These are phyloP conservation scores for Serendipita vermifera DNA, from an alignment of 768 basidiomycete species.

Conservation along the genomic window DNA sequence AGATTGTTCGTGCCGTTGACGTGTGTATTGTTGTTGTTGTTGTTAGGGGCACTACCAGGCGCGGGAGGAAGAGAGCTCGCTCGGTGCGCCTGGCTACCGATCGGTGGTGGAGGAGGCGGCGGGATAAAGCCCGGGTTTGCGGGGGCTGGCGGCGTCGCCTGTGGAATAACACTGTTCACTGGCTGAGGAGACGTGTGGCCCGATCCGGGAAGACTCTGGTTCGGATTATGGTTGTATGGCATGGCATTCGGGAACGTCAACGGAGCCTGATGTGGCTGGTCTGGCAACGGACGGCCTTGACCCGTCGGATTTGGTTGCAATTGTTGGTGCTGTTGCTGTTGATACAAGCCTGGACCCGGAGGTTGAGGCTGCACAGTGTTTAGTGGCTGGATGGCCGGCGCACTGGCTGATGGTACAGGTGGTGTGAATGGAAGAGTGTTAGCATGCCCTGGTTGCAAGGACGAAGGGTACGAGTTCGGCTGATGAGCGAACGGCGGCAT, in stretches of 20 bases:
- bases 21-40: neutral
- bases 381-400: neutral
- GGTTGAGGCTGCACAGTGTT: slow-evolving; percentile 10
- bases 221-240: slow-evolving; percentile 2
- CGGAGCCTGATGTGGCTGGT: slow-evolving; percentile 4
- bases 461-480: neutral
- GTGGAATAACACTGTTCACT: neutral
- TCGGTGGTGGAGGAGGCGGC: slow-evolving; percentile 2
- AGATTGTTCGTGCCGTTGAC: neutral
- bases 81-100: slow-evolving; percentile 2
- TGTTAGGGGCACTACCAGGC: neutral
- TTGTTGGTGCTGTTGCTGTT: slow-evolving; percentile 11
- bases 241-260: neutral
- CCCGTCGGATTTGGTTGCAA: neutral
- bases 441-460: neutral
- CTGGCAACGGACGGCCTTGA: slow-evolving; percentile 11
- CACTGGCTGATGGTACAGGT: neutral
- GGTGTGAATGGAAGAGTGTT: neutral
- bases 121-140: neutral
- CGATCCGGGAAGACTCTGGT: neutral
- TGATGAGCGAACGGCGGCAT: slow-evolving; percentile 4
- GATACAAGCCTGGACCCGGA: slow-evolving; percentile 8
- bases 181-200: neutral
- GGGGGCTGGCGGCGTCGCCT: too few species aligned
- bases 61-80: neutral